Percentiles rank a stretch among this genome's conserved stretches.
phyloP scores from a whole-genome alignment of 768 basidiomycete genomes.

The Lactarius pseudohatsudake region DNA sequence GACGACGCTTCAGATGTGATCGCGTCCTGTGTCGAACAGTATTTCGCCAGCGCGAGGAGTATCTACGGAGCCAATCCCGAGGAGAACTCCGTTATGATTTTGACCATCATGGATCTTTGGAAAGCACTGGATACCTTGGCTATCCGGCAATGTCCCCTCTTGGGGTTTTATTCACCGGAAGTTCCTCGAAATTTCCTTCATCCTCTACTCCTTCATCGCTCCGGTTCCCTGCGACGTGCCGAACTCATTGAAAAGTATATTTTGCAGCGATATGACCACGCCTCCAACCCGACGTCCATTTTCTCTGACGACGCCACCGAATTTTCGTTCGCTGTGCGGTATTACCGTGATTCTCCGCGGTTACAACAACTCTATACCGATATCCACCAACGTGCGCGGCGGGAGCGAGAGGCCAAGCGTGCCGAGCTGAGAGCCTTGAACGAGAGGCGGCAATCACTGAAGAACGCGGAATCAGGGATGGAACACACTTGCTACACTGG shows the following conservation, averaged over 20 bases:
- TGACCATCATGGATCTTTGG: slow-evolving; percentile 47
- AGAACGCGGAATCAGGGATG: neutral
- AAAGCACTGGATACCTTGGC: slow-evolving; percentile 32
- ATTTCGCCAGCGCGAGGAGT: neutral
- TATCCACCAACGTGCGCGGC: neutral
- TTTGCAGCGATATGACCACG: neutral
- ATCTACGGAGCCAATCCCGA: slow-evolving; percentile 7
- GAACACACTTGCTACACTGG: no score
- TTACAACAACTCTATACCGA: neutral
- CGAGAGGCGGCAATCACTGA: neutral
- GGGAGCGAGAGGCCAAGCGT: slow-evolving; percentile 1
- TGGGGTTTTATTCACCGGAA: neutral
- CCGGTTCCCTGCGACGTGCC: neutral
- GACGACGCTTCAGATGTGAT: neutral
- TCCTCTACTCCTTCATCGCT: neutral
- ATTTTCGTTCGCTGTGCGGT: neutral
- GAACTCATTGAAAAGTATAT: neutral
- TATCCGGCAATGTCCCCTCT: neutral
- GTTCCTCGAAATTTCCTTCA: neutral
- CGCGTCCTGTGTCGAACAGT: slow-evolving; percentile 12
- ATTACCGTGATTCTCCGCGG: neutral
- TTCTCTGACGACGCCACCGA: neutral
- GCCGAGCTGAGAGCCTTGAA: neutral
- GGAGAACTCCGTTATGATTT: neutral
- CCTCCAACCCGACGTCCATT: neutral